Percentiles rank a stretch among this genome's conserved stretches.
phyloP scores from a whole-genome alignment of 805 yeast genomes.

The Clavispora fructus region DNA sequence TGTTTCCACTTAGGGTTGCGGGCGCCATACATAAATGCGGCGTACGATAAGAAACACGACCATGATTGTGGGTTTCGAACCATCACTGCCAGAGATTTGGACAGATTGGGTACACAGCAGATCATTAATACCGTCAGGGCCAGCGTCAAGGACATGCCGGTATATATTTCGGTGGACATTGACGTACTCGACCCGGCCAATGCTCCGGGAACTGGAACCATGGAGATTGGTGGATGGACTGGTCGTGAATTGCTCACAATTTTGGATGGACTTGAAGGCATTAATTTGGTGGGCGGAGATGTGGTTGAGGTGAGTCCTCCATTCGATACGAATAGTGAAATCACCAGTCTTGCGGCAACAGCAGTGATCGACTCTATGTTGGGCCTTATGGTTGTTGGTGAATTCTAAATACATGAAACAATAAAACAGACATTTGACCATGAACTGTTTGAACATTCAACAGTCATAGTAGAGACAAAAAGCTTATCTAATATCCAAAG shows the following conservation, averaged over 20 bases:
- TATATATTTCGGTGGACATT: slow-evolving; percentile 44
- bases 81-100: slow-evolving; percentile 45
- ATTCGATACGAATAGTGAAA: slow-evolving; percentile 54
- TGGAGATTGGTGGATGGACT: slow-evolving; percentile 72
- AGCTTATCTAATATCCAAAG: slow-evolving; percentile 6
- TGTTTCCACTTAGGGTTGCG: slow-evolving; percentile 61
- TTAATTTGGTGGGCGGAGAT: slow-evolving; percentile 68
- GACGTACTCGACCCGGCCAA: slow-evolving; percentile 69
- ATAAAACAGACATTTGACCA: background rate
- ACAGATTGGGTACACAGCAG: slow-evolving; percentile 31
- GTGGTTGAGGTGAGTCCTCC: slow-evolving; percentile 72
- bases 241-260: slow-evolving; percentile 54
- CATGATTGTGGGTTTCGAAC: slow-evolving; percentile 44
- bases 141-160: slow-evolving; percentile 35
- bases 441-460: background rate
- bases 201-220: slow-evolving; percentile 79
- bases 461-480: background rate
- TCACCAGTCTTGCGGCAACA: slow-evolving; percentile 61
- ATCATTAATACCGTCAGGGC: slow-evolving; percentile 32
- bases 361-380: slow-evolving; percentile 51
- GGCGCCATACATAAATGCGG: slow-evolving; percentile 51
- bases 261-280: slow-evolving; percentile 53
- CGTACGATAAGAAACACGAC: slow-evolving; percentile 41
- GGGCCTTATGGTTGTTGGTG: slow-evolving; percentile 38
- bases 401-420: background rate